A percentile compares a stretch with the other conserved stretches of the same genome.
These are phyloP conservation scores for Cinchona pubescens DNA, from an alignment of 257 asterid species.

Conservation along the genomic window DNA sequence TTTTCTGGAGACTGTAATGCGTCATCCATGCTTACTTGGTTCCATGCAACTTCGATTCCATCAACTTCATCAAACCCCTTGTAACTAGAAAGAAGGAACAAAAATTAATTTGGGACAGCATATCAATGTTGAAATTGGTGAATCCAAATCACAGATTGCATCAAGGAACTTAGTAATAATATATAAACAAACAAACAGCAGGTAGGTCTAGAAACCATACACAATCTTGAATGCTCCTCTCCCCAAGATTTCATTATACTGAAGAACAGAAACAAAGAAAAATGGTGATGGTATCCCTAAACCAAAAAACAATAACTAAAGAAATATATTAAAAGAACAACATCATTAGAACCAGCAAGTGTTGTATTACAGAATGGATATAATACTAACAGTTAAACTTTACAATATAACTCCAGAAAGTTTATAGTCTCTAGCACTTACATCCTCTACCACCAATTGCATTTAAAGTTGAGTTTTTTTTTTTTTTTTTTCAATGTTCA, in stretches of 20 bases:
- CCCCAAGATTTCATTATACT: slow-evolving; percentile 79
- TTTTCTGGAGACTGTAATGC: slow-evolving; percentile 51
- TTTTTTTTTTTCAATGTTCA: background rate
- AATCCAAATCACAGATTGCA: background rate
- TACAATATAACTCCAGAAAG: background rate
- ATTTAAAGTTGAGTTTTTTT: no score
- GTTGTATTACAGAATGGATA: background rate
- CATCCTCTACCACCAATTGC: background rate
- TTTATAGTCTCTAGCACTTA: background rate
- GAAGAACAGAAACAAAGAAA: slow-evolving; percentile 45
- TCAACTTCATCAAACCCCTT: slow-evolving; percentile 68
- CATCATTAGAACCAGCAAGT: slow-evolving; percentile 9
- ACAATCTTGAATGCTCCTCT: slow-evolving; percentile 88
- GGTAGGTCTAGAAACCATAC: slow-evolving; percentile 52
- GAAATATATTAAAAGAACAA: slow-evolving; percentile 13
- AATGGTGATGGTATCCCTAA: slow-evolving; percentile 25
- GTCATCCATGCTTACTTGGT: slow-evolving; percentile 54
- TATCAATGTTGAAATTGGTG: background rate
- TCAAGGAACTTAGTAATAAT: background rate
- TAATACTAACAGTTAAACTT: background rate
- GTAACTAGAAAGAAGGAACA: slow-evolving; percentile 34
- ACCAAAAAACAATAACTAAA: slow-evolving; percentile 13
- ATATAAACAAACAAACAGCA: slow-evolving; percentile 16
- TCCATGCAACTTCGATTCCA: slow-evolving; percentile 82
- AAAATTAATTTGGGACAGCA: slow-evolving; percentile 13